Evolutionary conservation across 441 rosid species (phyloP), one percentile per base, ranked within the genome.

Genomic region (Capsella rubella): DNA sequence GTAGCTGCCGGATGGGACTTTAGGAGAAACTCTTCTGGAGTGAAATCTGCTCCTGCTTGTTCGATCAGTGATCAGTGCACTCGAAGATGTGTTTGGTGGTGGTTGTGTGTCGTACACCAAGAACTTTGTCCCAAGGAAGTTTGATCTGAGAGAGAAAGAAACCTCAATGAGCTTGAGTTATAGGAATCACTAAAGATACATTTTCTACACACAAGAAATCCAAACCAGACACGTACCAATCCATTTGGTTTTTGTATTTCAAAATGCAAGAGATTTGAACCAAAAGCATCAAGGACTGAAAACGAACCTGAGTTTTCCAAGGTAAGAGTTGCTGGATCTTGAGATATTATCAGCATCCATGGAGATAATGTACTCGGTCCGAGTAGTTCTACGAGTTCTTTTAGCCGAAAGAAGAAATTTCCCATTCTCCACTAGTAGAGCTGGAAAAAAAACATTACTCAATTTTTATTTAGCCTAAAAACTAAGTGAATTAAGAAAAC

Each of bases 331-430:
- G 68, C 93, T 89, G 45, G 93, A 86, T 83, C 93, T 83, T 71
- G 93, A 89, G 75, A 89, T 85, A 75, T 80, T 89, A 52, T 84
- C 88, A n/a, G 93, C 93, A 80, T 89, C 85, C 88, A 89, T 83
- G 40, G 93, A 89, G 81, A 89, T 83, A 27, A 89, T 82, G 74
- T 89, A 89, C 82, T 89, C 93, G 0, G 93, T 89, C 31, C 81
- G 83, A 47, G 93, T 89, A 57, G 89, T 84, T 69, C 93, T 78
- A 72, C 91, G 82, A 14, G 89, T 87, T 82, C 93, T 55, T 77
- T 89, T 87, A 7, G 93, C 93, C 14, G 93, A 87, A 58, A 89
- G 93, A 82, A 89, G 93, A 72, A 89, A 89, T 64, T 87, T 89
- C 56, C 93, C 91, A 64, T 87, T 89, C 78, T 89, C 93, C 42